Base-by-base conservation (phyloP, 2,329 filamentous ascomycete genomes). In the Pseudogymnoascus sp. region DNA sequence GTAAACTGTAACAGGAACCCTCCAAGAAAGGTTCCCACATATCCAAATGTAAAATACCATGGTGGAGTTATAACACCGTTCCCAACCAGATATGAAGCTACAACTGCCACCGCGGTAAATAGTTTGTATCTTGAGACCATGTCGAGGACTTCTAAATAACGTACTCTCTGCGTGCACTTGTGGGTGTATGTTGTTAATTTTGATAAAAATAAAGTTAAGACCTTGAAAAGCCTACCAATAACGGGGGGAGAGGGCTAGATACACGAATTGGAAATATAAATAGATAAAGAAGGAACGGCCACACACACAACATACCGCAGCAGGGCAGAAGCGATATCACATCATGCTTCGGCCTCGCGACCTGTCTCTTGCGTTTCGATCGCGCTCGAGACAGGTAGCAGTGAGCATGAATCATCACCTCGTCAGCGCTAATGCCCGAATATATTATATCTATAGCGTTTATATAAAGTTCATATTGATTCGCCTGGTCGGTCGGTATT, bases 1-100 rank as follows among this genome's bases (percentile, higher is more conserved):
- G 73, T 38, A 21, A 74, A 66, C 52, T 73, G 68, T 1, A 74
- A 19, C 7, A 72, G 33, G 63, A 75, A 79, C 2, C 79, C 61
- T n/a, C 72, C 66, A 0, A 71, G 5, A 3, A 73, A 71, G 5
- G 76, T 78, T 57, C 71, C 71, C 3, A 75, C 39, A 35, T 73
- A 73, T 19, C 45, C 45, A 18, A 52, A 33, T 33, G 9, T 19
- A 52, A 52, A 26, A 52, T 30, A 33, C 45, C 26, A 33, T 33
- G 45, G 45, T 15, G 26, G 45, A 3, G 26, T 52, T 13, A 52
- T 1, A 15, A 33, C 45, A 13, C 45, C 26, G 9, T 52, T 52
- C 5, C 45, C 26, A 52, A 52, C 26, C 2, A 52, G 9, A 52
- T 52, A 52, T 30, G 45, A 30, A 12, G 15, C 15, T 33, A 33